Base-by-base conservation (phyloP, 208 protist species). In the Spongospora subterranea region DNA sequence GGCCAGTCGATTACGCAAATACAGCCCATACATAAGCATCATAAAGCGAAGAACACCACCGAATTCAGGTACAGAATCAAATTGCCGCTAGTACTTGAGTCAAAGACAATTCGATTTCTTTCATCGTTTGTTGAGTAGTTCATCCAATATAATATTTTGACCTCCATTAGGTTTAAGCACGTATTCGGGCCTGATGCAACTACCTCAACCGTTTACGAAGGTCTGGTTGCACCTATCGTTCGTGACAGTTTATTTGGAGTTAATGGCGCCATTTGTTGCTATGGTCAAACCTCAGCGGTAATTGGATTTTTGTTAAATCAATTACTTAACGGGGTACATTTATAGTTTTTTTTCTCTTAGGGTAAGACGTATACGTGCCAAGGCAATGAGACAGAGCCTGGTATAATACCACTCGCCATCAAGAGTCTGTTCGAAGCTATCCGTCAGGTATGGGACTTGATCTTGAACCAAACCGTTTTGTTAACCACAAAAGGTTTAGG, bases 301-400 rank as follows among this genome's bases (percentile, higher is more conserved):
- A n/a, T n/a, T n/a, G n/a, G n/a, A n/a, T n/a, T n/a, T n/a, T n/a
- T n/a, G n/a, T n/a, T n/a, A n/a, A n/a, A n/a, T n/a, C n/a, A n/a
- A n/a, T n/a, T n/a, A n/a, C n/a, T n/a, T n/a, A n/a, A n/a, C n/a
- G n/a, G n/a, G n/a, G n/a, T n/a, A n/a, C n/a, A n/a, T n/a, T n/a
- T n/a, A n/a, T n/a, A n/a, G n/a, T n/a, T n/a, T n/a, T n/a, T n/a
- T n/a, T n/a, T n/a, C n/a, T n/a, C n/a, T 82, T 82, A 82, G 71
- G 71, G 71, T 43, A 82, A 82, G 35, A 82, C 71, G 13, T 82
- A 82, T n/a, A 82, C 71, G 13, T 82, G 71, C 71, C 71, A 82
- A 43, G 71, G 71, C 17, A 82, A 6, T 20, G 71, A 82, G 6
- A 17, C 6, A 45, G 17, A 82, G 6, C 71, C 71, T 40, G 71